A percentile compares a stretch with the other conserved stretches of the same genome.
phyloP scores from a whole-genome alignment of 768 basidiomycete genomes.

The Boletus rufocinnamomeus region DNA sequence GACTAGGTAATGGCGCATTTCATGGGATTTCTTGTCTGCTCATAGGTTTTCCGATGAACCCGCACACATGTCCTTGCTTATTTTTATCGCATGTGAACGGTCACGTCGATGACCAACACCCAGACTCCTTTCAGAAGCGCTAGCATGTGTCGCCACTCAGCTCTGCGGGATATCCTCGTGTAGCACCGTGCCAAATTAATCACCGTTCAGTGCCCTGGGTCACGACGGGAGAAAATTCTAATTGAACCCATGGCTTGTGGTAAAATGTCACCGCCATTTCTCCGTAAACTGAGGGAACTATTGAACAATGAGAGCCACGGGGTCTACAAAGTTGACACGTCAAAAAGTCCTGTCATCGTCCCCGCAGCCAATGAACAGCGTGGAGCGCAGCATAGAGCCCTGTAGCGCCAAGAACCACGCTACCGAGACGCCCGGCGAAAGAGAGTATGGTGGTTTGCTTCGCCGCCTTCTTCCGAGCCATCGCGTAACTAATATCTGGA shows the following conservation, averaged over 20 bases:
- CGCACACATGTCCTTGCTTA: constrained; percentile 29
- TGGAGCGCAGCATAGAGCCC: constrained; percentile 39
- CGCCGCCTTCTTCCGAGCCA: constrained; percentile 68
- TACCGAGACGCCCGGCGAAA: constrained; percentile 50
- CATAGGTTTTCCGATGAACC: constrained; percentile 13
- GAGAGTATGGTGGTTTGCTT: constrained; percentile 68
- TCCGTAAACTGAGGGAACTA: constrained; percentile 32
- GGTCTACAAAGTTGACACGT: constrained; percentile 34
- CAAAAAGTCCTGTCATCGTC: constrained; percentile 17
- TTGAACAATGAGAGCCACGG: constrained; percentile 30
- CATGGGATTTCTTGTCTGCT: constrained; percentile 27
- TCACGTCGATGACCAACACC: constrained; percentile 14
- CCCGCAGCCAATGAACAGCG: constrained; percentile 23
- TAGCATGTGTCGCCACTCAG: constrained; percentile 27
- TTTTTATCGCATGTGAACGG: constrained; percentile 38
- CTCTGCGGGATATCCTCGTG: constrained; percentile 37
- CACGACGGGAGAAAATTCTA: constrained; percentile 20
- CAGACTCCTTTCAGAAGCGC: constrained; percentile 25
- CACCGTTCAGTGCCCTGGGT: constrained; percentile 33
- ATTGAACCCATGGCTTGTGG: constrained; percentile 24
- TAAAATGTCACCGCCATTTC: constrained; percentile 22
- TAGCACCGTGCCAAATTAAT: constrained; percentile 35
- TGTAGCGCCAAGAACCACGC: constrained; percentile 43
- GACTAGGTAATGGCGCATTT: constrained; percentile 37
- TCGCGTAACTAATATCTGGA: constrained; percentile 90